Conservation (phyloP, 768 basidiomycete species). For the Lactifluus pinguis region DNA sequence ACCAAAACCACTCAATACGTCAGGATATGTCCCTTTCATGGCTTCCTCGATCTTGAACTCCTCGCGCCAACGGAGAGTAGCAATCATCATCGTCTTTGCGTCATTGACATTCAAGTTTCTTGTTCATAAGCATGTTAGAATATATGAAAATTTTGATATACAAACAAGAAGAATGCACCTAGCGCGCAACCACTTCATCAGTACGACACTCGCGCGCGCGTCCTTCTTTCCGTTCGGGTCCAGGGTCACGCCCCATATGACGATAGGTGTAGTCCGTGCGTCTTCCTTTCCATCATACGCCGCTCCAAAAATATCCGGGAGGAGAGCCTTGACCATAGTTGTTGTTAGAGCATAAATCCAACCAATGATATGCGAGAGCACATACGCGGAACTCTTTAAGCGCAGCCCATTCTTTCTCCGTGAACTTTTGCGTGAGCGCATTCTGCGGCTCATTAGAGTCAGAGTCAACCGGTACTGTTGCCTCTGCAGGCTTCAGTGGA, state of each 20-base stretch:
- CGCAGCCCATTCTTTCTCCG: constrained; percentile 60
- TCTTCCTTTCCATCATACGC: constrained; percentile 53
- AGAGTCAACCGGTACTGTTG: constrained; percentile 12
- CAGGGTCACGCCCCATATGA: constrained; percentile 64
- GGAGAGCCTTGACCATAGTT: constrained; percentile 22
- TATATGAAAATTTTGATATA: not conserved
- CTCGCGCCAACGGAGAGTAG: constrained; percentile 63
- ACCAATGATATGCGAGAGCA: not conserved
- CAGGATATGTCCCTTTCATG: constrained; percentile 39
- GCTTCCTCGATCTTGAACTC: constrained; percentile 54
- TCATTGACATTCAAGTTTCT: constrained; percentile 34
- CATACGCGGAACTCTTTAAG: constrained; percentile 60
- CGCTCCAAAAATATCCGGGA: constrained; percentile 46
- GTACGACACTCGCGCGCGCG: constrained; percentile 61
- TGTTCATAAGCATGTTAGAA: constrained; percentile 30
- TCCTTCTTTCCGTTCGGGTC: constrained; percentile 49
- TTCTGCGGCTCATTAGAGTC: constrained; percentile 50
- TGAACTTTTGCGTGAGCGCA: constrained; percentile 59
- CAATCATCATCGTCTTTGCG: constrained; percentile 57
- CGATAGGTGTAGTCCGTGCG: constrained; percentile 42
- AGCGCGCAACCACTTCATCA: constrained; percentile 78
- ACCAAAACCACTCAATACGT: constrained; percentile 43
- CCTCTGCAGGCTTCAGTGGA: constrained; percentile 9
- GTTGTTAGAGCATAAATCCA: not conserved
- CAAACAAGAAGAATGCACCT: constrained; percentile 35